Percentiles rank a stretch among this genome's conserved stretches.
phyloP scores from a whole-genome alignment of 768 basidiomycete genomes.

The Panellus pusillus region DNA sequence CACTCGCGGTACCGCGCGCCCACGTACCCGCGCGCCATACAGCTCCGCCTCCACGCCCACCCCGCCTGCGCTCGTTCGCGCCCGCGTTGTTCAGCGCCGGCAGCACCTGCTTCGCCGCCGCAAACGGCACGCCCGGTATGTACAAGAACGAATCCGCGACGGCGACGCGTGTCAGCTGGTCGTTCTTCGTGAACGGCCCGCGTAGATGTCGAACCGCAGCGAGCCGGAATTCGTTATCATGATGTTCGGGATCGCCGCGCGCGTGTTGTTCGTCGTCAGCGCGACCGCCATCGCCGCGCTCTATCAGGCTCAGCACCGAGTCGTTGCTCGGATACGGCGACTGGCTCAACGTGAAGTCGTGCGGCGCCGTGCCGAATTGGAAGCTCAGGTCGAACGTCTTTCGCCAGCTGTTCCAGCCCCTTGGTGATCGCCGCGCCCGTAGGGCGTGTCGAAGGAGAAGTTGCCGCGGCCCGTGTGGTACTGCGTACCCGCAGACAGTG shows the following conservation, averaged over 20 bases:
- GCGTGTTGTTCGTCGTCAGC: constrained; percentile 62
- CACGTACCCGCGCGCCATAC: constrained; percentile 52
- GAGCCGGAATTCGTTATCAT: constrained; percentile 66
- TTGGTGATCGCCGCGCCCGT: constrained; percentile 54
- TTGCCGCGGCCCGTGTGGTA: constrained; percentile 64
- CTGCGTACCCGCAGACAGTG: constrained; percentile 30
- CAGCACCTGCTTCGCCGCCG: constrained; percentile 54
- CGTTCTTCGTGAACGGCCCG: constrained; percentile 75
- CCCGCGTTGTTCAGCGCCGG: constrained; percentile 51
- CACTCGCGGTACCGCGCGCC: constrained; percentile 52
- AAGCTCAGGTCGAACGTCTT: constrained; percentile 60
- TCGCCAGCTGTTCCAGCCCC: constrained; percentile 54
- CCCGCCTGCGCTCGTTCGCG: constrained; percentile 35
- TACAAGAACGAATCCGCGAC: constrained; percentile 66
- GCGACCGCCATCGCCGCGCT: constrained; percentile 53
- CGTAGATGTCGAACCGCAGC: constrained; percentile 65
- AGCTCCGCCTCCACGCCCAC: constrained; percentile 34
- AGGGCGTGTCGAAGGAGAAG: constrained; percentile 58
- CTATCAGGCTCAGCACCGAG: constrained; percentile 55
- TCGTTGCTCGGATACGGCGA: constrained; percentile 63
- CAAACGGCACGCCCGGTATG: constrained; percentile 53
- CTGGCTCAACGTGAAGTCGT: constrained; percentile 69
- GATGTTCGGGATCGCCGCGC: constrained; percentile 58
- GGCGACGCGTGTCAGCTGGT: constrained; percentile 74
- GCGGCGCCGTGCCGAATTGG: constrained; percentile 71